Base-by-base conservation (phyloP, 306 rosid genomes). In the Dalbergia cultrata region DNA sequence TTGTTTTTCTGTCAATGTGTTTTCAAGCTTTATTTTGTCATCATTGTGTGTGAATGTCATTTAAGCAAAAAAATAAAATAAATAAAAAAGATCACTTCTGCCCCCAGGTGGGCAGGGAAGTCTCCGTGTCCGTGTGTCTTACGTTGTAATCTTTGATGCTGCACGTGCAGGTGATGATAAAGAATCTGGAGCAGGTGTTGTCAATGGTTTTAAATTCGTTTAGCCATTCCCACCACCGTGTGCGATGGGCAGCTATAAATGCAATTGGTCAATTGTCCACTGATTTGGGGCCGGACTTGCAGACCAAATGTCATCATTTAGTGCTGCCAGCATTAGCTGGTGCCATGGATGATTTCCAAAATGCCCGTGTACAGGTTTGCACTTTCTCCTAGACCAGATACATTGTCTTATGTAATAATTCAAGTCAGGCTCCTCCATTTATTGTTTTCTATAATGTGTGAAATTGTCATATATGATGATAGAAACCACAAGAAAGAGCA, bases 231-330 rank as follows among this genome's bases (percentile, higher is more conserved):
- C 91, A 91, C 16, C 89, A 91, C 7, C 90, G 96, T n/a, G 96
- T 88, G 64, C 76, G 93, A 31, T 91, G 96, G 96, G 96, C 96
- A 9, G 96, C 96, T 7, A 89, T 91, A 75, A 91, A 91, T 77
- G 92, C 96, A 57, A 73, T 91, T n/a, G 96, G 96, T 58, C 96
- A 91, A 44, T 79, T 89, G 85, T 91, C 96, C 49, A 91, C 96
- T 5, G 96, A 91, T 77, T 87, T 91, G 81, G 96, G 96, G 44
- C 96, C 96, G 60, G 88, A 89, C 43, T 81, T 91, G 88, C 96
- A 91, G 82, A 79, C 66, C 50, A 86, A 81, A 31, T 87, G 78
- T 86, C 93, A 89, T 72, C 88, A 81, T 19, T 66, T 78, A 53
- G 90, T 91, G 72, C 87, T 91, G 37, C 96, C 96, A 0, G 93